Conservation (phyloP, 768 basidiomycete genomes). For the Boletus speciosus region DNA sequence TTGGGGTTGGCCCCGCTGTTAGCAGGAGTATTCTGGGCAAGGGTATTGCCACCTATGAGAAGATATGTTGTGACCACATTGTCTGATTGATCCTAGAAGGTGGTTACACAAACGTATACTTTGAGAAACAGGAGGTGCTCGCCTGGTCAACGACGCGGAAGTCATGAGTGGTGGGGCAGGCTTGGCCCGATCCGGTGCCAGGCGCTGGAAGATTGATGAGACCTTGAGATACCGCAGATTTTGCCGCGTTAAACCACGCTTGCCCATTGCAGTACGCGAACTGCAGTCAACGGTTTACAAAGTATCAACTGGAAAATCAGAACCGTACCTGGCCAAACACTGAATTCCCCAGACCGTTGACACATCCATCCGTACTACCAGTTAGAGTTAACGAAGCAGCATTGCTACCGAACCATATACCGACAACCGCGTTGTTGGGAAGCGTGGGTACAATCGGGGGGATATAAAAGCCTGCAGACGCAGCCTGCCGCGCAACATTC, state of each 20-base stretch:
- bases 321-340: conserved; percentile 24
- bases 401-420: conserved; percentile 30
- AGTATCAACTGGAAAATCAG: not conserved
- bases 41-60: conserved; percentile 19
- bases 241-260: conserved; percentile 23
- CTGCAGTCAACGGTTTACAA: conserved; percentile 1
- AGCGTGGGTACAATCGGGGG: conserved; percentile 23
- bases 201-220: conserved; percentile 19
- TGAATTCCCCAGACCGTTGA: conserved; percentile 22
- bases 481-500: conserved; percentile 9
- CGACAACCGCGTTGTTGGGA: conserved; percentile 23
- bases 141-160: conserved; percentile 29
- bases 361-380: conserved; percentile 18
- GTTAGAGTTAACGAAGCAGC: conserved; percentile 21
- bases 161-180: conserved; percentile 26
- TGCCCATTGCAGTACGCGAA: conserved; percentile 26
- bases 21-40: conserved; percentile 25
- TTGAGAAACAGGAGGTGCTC: not conserved
- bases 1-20: conserved; percentile 24
- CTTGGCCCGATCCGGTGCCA: conserved; percentile 19
- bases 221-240: conserved; percentile 17
- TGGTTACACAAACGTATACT: not conserved
- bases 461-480: conserved; percentile 19
- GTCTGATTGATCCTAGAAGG: conserved; percentile 26
- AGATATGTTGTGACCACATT: conserved; percentile 29